Base-by-base conservation (phyloP, 306 rosid species). In the Ormosia semicastrata region DNA sequence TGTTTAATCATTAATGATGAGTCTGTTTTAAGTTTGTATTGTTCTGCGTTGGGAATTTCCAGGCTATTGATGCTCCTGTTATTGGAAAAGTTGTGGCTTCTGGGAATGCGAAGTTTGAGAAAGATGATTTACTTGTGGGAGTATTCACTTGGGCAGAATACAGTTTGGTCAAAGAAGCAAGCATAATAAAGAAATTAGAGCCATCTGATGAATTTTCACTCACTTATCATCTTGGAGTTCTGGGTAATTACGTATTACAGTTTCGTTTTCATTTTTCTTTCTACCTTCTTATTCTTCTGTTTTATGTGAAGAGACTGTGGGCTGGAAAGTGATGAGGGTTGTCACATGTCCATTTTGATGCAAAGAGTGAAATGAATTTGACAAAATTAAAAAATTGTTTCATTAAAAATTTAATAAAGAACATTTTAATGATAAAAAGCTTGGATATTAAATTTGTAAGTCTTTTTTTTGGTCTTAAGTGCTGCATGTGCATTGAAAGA, bases 111-210 rank as follows among this genome's bases (percentile, higher is more conserved):
- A 91, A 86, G 40, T 94, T 86, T 83, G 81, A 85, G 76, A 86
- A 89, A 75, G 94, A 85, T 43, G 97, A 92, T 66, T 84, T 94
- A 85, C 93, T 92, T 52, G 54, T 87, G 34, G 97, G 97, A 34
- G 12, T 88, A 1, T 77, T 92, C 60, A 62, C 91, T 9, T 94
- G 96, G 98, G 97, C 90, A 56, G 93, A 94, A 29, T 94, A 94
- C 73, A 86, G 87, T 41, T 34, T 88, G 0, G 78, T 91, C 1
- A 86, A 87, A 73, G 92, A 88, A 37, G 84, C 36, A 43, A 82
- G 14, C 83, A 70, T 88, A 65, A 69, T 92, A 24, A 86, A 83
- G 44, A 92, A 92, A 81, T 36, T 94, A 30, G 94, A 92, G 59
- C 32, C 88, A 6, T 46, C 87, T 80, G 89, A 24, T 24, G 24